Evolutionary conservation across 1,139 yeast genomes (phyloP).

Genomic region (Yamadazyma siamensis): DNA sequence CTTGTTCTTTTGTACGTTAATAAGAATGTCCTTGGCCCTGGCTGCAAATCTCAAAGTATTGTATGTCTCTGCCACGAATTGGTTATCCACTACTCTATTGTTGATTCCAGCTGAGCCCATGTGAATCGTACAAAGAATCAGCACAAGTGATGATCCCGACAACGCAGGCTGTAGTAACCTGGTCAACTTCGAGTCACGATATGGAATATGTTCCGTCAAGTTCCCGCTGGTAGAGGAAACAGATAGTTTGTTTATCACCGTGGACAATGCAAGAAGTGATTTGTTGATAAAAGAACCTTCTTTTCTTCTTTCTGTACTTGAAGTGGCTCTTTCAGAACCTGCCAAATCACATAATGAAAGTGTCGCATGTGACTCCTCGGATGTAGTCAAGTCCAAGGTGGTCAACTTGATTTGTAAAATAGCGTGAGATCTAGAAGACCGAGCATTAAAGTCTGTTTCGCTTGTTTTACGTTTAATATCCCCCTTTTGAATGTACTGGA

Average conservation of each 20-base stretch:
- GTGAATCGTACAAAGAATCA: constrained; percentile 82
- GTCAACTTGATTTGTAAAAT: constrained; percentile 69
- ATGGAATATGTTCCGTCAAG: constrained; percentile 68
- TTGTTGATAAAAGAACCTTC: constrained; percentile 93
- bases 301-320: constrained; percentile 76
- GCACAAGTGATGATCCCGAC: constrained; percentile 82
- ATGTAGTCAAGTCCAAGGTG: constrained; percentile 35
- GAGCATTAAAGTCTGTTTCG: constrained; percentile 80
- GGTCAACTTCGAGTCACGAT: constrained; percentile 88
- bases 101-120: constrained; percentile 36
- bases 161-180: constrained; percentile 86
- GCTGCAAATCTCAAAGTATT: constrained; percentile 91
- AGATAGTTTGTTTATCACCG: constrained; percentile 80
- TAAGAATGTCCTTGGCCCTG: constrained; percentile 80
- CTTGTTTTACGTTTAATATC: constrained; percentile 77
- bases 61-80: constrained; percentile 69
- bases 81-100: constrained; percentile 24
- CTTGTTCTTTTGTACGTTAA: constrained; percentile 61
- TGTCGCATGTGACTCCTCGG: constrained; percentile 52
- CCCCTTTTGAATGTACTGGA: constrained; percentile 62
- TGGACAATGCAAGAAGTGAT: constrained; percentile 82
- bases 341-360: constrained; percentile 92
- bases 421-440: constrained; percentile 92
- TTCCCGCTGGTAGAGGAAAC: constrained; percentile 23
- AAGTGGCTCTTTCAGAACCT: constrained; percentile 89